Base-by-base conservation (phyloP, 2,329 filamentous ascomycete species). In the Hawksworthiomyces lignivorus region DNA sequence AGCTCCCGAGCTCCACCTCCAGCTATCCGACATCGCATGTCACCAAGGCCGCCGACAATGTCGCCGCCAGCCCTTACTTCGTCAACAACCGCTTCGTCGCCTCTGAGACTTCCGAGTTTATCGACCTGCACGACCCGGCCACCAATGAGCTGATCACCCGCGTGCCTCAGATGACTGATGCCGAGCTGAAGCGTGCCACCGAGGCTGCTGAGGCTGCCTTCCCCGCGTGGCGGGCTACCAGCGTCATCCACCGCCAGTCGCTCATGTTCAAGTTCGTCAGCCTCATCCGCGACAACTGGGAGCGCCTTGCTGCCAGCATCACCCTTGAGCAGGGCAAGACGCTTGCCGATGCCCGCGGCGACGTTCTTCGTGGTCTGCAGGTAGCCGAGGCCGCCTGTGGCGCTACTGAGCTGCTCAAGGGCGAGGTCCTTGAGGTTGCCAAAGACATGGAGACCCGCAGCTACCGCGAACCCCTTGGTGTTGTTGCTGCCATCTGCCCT, bases 291-390 rank as follows among this genome's bases (percentile, higher is more conserved):
- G 82, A 89, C 65, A 83, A 92, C 67, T 89, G 84, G 84, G 86
- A 92, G 61, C 74, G 86, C 15, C 67, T 92, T 51, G 86, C 86
- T 14, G 85, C 86, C 11, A 87, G 82, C 66, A 92, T 92, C 61
- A 89, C 84, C 7, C 72, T 90, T 43, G 86, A 92, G 69, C 86
- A 92, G 69, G 86, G 86, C 61, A 92, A 92, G 75, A 92, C 86
- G 0, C 82, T 90, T 61, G 82, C 82, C 40, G 86, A 92, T 61
- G 85, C 86, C 27, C 82, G 73, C 62, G 86, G 86, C 33, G 86
- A 92, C 60, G 86, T 92, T 18, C 73, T 90, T 38, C 75, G 86
- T 52, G 86, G 86, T 35, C 70, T 92, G 46, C 86, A 92, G 69
- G 86, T 92, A 20, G 87, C 87, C 3, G 86, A 92, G 70, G 84